Evolutionary conservation across 2,329 filamentous ascomycete genomes (phyloP).

Genomic region (Malbranchea cinnamomea): DNA sequence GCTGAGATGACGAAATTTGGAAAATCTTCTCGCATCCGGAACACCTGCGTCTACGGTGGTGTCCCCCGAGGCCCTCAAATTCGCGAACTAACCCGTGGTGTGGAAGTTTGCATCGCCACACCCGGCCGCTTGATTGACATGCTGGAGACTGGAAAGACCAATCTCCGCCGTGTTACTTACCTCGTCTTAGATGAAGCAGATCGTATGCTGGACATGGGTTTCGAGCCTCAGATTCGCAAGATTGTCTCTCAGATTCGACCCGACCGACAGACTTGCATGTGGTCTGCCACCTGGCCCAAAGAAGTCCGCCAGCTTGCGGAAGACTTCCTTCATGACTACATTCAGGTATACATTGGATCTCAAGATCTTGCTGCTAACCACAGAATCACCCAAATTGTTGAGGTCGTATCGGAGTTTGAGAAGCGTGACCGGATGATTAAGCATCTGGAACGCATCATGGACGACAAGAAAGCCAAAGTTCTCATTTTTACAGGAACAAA

Average conservation of each 20-base stretch:
- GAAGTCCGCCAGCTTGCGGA: constrained; percentile 84
- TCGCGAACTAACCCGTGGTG: constrained; percentile 81
- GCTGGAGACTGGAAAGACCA: constrained; percentile 95
- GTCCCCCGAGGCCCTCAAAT: constrained; percentile 97
- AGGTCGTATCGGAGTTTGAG: constrained; percentile 90
- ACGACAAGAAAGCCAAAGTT: constrained; percentile 87
- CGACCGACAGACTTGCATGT: constrained; percentile 98
- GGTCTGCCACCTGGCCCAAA: constrained; percentile 98
- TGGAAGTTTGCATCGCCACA: constrained; percentile 97
- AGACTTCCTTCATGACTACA: constrained; percentile 89
- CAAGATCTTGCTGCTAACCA: constrained; percentile 94
- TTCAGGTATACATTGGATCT: constrained; percentile 97
- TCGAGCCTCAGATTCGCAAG: constrained; percentile 98
- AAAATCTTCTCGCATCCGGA: constrained; percentile 92
- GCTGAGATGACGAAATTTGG: constrained; percentile 98
- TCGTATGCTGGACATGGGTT: constrained; percentile 99
- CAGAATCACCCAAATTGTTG: constrained; percentile 93
- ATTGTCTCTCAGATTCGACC: constrained; percentile 96
- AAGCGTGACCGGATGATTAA: constrained; percentile 97
- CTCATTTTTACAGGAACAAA: constrained; percentile 76
- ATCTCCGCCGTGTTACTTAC: constrained; percentile 94
- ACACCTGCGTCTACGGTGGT: constrained; percentile 98
- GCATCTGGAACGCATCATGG: constrained; percentile 96
- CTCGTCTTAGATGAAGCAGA: constrained; percentile 97
- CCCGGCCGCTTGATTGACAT: constrained; percentile 97